phyloP scores from a whole-genome alignment of 495 filamentous ascomycete species.

The Penicillium bialowiezense region DNA sequence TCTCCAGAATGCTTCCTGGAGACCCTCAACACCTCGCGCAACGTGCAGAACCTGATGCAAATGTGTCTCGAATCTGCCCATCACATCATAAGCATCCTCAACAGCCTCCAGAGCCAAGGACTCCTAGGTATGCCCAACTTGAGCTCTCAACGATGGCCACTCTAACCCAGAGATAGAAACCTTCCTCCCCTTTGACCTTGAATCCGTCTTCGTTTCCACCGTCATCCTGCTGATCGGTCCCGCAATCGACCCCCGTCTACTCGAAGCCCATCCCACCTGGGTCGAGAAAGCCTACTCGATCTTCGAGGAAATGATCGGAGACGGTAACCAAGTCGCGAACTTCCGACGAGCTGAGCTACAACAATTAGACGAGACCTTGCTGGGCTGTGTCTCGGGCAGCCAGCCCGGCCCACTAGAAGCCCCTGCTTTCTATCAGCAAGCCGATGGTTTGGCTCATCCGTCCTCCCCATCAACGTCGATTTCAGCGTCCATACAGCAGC shows the following conservation, averaged over 20 bases:
- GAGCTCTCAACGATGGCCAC: neutral
- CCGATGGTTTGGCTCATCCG: slow-evolving; percentile 4
- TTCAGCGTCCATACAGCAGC: slow-evolving; percentile 5
- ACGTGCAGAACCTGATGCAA: slow-evolving; percentile 34
- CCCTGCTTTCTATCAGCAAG: slow-evolving; percentile 15
- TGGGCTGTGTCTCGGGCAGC: slow-evolving; percentile 26
- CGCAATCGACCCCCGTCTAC: slow-evolving; percentile 28
- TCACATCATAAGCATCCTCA: slow-evolving; percentile 39
- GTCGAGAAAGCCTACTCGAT: slow-evolving; percentile 33
- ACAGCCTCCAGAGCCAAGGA: slow-evolving; percentile 34
- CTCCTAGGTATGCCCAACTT: slow-evolving; percentile 31
- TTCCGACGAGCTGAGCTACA: slow-evolving; percentile 38
- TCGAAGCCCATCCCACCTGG: slow-evolving; percentile 29
- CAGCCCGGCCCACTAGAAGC: slow-evolving; percentile 13
- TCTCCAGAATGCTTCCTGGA: slow-evolving; percentile 20
- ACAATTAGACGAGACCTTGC: slow-evolving; percentile 27
- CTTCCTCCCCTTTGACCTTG: slow-evolving; percentile 45
- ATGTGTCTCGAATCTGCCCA: slow-evolving; percentile 42
- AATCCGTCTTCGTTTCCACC: slow-evolving; percentile 38
- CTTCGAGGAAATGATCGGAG: slow-evolving; percentile 42
- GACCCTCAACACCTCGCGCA: slow-evolving; percentile 28
- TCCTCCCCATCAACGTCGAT: slow-evolving; percentile 12
- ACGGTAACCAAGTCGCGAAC: slow-evolving; percentile 38
- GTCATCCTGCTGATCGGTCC: slow-evolving; percentile 35
- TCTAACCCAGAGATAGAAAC: slow-evolving; percentile 27